phyloP scores from a whole-genome alignment of 192 early-diverging fungal species.

The Dissophora ornata region DNA sequence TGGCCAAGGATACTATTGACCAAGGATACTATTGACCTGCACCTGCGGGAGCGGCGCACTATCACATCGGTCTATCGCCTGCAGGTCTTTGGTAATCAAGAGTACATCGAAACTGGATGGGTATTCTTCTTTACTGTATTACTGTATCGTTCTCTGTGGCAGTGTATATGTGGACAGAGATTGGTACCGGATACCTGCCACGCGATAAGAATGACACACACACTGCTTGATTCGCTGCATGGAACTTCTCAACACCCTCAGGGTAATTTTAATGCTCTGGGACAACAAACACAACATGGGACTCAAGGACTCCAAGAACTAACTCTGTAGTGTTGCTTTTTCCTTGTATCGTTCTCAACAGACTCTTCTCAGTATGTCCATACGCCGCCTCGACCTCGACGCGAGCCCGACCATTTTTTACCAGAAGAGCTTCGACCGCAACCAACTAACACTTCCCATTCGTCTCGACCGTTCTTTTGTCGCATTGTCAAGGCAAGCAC shows the following conservation, averaged over 20 bases:
- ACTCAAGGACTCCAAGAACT: constrained; percentile 6
- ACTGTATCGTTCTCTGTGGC: constrained; percentile 23
- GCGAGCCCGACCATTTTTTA: constrained; percentile 20
- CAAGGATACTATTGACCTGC: constrained; percentile 25
- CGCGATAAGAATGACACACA: constrained; percentile 32
- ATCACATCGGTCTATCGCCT: constrained; percentile 18
- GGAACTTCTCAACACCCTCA: constrained; percentile 27
- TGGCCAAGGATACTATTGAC: no score
- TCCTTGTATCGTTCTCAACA: constrained; percentile 8
- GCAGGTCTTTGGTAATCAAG: constrained; percentile 29
- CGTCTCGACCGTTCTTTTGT: constrained; percentile 35
- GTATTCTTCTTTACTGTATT: constrained; percentile 11
- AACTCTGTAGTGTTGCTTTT: constrained; percentile 14
- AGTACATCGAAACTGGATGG: constrained; percentile 1
- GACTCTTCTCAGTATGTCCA: constrained; percentile 26
- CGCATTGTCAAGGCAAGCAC: constrained; percentile 27
- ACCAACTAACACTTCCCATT: constrained; percentile 32
- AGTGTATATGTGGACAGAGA: no score
- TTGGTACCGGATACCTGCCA: constrained; percentile 23
- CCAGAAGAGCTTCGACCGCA: constrained; percentile 30
- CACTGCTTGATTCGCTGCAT: constrained; percentile 28
- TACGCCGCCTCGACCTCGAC: constrained; percentile 27
- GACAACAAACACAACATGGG: constrained; percentile 11
- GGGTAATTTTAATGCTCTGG: constrained; percentile 17
- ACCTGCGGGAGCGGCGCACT: constrained; percentile 13